phyloP scores from a whole-genome alignment of 2,329 filamentous ascomycete species.

The Fusarium equiseti region DNA sequence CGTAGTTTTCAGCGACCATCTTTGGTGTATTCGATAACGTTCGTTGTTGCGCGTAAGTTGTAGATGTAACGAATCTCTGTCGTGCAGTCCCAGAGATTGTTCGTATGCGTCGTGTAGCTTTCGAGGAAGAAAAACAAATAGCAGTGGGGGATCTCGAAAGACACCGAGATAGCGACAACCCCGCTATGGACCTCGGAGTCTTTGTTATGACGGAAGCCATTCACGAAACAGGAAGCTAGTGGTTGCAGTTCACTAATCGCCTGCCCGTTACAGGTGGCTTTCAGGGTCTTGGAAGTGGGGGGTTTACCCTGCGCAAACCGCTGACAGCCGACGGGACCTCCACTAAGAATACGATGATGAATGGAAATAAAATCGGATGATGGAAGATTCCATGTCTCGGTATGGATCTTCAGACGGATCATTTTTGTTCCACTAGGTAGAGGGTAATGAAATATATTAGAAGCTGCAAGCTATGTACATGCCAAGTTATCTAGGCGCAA shows the following conservation, averaged over 20 bases:
- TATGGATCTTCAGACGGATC: slow-evolving; percentile 11
- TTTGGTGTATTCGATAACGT: slow-evolving; percentile 16
- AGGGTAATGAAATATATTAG: slow-evolving; percentile 5
- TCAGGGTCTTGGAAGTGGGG: slow-evolving; percentile 18
- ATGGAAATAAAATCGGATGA: background rate
- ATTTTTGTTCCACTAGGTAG: background rate
- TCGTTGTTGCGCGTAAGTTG: background rate
- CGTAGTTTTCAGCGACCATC: slow-evolving; percentile 59
- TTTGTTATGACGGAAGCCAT: slow-evolving; percentile 36
- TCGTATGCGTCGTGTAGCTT: background rate
- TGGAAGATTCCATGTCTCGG: background rate
- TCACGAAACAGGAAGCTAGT: slow-evolving; percentile 43
- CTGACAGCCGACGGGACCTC: too few relatives aligned
- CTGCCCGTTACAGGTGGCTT: slow-evolving; percentile 35
- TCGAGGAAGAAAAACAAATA: background rate
- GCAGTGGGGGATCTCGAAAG: slow-evolving; percentile 13
- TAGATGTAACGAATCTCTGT: background rate
- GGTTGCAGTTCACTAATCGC: slow-evolving; percentile 30
- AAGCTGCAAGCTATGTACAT: slow-evolving; percentile 3
- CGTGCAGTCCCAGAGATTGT: background rate
- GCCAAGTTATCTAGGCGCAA: too few relatives aligned
- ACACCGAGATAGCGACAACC: slow-evolving; percentile 20
- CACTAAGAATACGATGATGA: background rate
- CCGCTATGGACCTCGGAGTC: slow-evolving; percentile 34
- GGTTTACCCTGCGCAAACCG: background rate